phyloP scores from a whole-genome alignment of 345 rosid genomes.

The Brassica nigra region DNA sequence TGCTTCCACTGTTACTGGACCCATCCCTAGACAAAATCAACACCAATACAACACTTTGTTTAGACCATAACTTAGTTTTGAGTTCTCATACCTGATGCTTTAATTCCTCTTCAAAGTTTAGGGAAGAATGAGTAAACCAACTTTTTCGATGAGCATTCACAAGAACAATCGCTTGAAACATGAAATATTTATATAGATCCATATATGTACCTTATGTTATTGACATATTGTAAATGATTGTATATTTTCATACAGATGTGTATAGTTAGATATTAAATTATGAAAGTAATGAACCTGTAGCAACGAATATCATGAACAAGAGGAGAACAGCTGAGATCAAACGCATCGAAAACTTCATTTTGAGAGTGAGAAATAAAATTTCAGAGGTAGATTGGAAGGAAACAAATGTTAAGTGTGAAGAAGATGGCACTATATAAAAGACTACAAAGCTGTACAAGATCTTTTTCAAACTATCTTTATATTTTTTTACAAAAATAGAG shows the following conservation, averaged over 20 bases:
- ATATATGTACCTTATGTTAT: neutral
- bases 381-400: neutral
- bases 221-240: neutral
- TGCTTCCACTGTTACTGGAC: slow-evolving; percentile 41
- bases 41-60: neutral
- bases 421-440: slow-evolving; percentile 31
- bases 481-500: no score
- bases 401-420: slow-evolving; percentile 12
- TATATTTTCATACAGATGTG: neutral
- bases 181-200: neutral
- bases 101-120: neutral
- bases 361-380: neutral
- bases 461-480: no score
- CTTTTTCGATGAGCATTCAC: neutral
- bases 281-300: slow-evolving; percentile 32
- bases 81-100: neutral
- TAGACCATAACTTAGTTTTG: neutral
- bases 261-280: neutral
- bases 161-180: neutral
- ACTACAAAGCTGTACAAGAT: neutral
- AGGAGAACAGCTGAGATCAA: slow-evolving; percentile 34
- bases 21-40: slow-evolving; percentile 27
- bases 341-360: slow-evolving; percentile 41
- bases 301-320: slow-evolving; percentile 38
- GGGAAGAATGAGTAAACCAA: neutral